phyloP scores from a whole-genome alignment of 768 basidiomycete species.

The Epithele typhae region DNA sequence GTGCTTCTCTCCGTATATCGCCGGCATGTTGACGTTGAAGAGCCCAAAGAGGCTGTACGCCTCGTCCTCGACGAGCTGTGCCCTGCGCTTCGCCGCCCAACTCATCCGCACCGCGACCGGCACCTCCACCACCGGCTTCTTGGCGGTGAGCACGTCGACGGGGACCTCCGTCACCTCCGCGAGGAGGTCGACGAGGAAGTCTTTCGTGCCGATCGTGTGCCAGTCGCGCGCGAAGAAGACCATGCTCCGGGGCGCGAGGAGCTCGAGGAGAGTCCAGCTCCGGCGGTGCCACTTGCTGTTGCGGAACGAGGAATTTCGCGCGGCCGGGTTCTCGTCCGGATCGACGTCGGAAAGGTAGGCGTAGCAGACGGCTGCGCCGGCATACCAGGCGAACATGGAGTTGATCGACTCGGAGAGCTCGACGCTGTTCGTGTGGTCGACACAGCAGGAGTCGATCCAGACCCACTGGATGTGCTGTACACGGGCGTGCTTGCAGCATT shows the following conservation, averaged over 20 bases:
- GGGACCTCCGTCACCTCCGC: slow-evolving; percentile 2
- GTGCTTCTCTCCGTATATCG: slow-evolving; percentile 1
- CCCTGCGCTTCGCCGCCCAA: slow-evolving; percentile 3
- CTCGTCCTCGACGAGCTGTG: slow-evolving; percentile 1
- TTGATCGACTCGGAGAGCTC: slow-evolving; percentile 9
- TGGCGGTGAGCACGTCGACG: slow-evolving; percentile 3
- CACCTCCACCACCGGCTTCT: background rate
- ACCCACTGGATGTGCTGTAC: slow-evolving; percentile 3
- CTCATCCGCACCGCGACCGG: slow-evolving; percentile 5
- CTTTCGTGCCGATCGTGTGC: background rate
- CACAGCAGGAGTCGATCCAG: slow-evolving; percentile 5
- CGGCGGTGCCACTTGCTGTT: slow-evolving; percentile 3
- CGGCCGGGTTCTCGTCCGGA: background rate
- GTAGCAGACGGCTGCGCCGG: slow-evolving; percentile 3
- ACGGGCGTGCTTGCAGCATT: slow-evolving; percentile 5
- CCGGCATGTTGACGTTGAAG: slow-evolving; percentile 4
- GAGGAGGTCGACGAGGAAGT: background rate
- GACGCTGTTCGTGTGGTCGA: slow-evolving; percentile 6
- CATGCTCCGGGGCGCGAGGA: slow-evolving; percentile 1
- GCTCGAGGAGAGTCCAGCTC: slow-evolving; percentile 5
- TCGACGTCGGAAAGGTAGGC: slow-evolving; percentile 3
- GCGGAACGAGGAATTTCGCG: slow-evolving; percentile 1
- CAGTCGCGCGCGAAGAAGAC: slow-evolving; percentile 1
- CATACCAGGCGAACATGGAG: slow-evolving; percentile 7
- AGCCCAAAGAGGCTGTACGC: slow-evolving; percentile 8